These are phyloP conservation scores for Tagetes patula DNA, from an alignment of 129 eudicot genomes.

Conservation along the genomic window DNA sequence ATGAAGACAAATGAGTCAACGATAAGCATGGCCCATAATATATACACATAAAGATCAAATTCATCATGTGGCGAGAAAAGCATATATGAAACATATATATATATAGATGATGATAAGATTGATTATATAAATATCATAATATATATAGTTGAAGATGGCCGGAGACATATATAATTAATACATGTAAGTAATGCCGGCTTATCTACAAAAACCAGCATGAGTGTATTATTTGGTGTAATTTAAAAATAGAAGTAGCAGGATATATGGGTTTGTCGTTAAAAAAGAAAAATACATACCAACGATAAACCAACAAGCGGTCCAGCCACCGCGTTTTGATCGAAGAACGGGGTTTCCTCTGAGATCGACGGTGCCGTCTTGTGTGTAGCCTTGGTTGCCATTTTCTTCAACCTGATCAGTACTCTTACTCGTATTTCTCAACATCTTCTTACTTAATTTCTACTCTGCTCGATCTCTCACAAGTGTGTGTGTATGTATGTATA, in stretches of 20 bases:
- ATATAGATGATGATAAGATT: no score
- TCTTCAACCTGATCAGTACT: conserved; percentile 7
- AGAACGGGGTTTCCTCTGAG: conserved; percentile 77
- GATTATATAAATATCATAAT: no score
- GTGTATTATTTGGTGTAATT: no score
- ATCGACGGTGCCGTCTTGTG: conserved; percentile 86
- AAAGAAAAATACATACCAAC: conserved; percentile 42
- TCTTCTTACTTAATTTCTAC: neutral
- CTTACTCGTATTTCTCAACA: neutral
- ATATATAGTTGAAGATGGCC: no score
- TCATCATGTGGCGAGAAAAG: neutral
- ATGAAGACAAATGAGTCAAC: neutral
- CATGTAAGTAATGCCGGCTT: no score
- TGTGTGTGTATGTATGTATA: neutral
- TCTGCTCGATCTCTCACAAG: neutral
- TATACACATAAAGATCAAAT: neutral
- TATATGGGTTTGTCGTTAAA: neutral
- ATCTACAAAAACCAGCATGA: no score
- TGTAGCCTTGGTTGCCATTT: conserved; percentile 42
- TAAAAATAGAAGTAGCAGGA: no score
- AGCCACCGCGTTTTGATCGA: conserved; percentile 70
- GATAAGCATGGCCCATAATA: neutral
- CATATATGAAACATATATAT: neutral
- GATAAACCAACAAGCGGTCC: conserved; percentile 76
- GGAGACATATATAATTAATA: no score